Evolutionary conservation across 139 green algal genomes (phyloP), one percentile per base, ranked within the genome.

Genomic region (Axilococcus clingmanii): DNA sequence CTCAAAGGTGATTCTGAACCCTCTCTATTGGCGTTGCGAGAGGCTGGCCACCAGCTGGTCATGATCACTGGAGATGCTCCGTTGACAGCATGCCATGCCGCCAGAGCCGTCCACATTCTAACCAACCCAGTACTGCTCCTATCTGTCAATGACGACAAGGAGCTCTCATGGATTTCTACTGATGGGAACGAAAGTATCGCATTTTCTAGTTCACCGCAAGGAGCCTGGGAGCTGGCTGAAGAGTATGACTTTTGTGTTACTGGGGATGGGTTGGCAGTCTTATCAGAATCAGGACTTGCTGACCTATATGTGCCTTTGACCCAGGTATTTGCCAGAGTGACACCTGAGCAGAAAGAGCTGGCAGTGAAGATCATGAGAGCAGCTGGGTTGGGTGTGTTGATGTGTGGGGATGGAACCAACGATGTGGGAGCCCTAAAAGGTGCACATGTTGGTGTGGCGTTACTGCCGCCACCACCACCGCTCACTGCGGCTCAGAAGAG

Each of bases 381-480:
- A 11, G 52, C 54, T 15, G 92, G 88, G 30, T 67, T 65, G 52
- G 69, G 64, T 0, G 88, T 84, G 27, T 79, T 98, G 7, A 98
- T 98, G 91, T 94, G 85, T 55, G 91, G 91, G 12, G 91, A 98
- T 49, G 91, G 91, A 38, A 98, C 91, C 48, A 98, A 98, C 65
- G 91, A 98, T 50, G 91, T 98, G 19, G 91, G 91, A 4, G 92
- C 82, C 2, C 79, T 98, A 27, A 97, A 97, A 55, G 60, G 72
- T 8, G 80, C 79, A n/a, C 74, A 90, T 54, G 83, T 95, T 33
- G 86, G 86, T 7, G 85, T 95, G 25, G 86, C 86, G 6, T 66
- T 95, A 59, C 70, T 95, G 27, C 37, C 74, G 16, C 72, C 72
- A 27, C 52, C 58, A 23, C 41, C 65, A 23, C 69, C 59, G 36